Evolutionary conservation across 139 green algal species (phyloP), one percentile per base, ranked within the genome.

Genomic region (Spirogloea muscicola): DNA sequence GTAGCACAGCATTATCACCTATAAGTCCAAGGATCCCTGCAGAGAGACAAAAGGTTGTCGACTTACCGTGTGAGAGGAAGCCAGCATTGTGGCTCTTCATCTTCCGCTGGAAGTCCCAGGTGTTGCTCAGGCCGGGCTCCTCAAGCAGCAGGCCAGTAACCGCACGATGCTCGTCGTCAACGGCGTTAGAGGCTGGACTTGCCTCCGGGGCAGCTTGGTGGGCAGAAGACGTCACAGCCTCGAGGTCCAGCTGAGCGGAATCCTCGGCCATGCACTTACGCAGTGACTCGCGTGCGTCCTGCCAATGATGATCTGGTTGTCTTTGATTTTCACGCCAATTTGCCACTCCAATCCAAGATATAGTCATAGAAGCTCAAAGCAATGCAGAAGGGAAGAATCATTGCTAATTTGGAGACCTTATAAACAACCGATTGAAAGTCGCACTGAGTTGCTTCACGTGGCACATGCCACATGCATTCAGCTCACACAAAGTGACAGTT

Each of bases 41-140:
- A 5, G 52, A 62, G 7, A 62, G 40, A 62, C 7, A 7, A 31
- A n/a, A 31, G 31, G 37, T n/a, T n/a, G n/a, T n/a, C n/a, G n/a
- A n/a, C n/a, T n/a, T n/a, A n/a, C n/a, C n/a, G n/a, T n/a, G n/a
- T n/a, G n/a, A n/a, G n/a, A n/a, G n/a, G n/a, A n/a, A n/a, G 52
- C 6, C 18, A 33, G 52, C 38, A 62, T 31, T 7, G 7, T 62
- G 52, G 59, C 70, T 46, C 31, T 68, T 27, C 48, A 90, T 81
- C 80, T 90, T 90, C 13, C 82, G 72, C 81, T 91, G 86, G 42
- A 89, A 89, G 44, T 82, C 86, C 69, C 10, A 18, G 16, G 33
- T 64, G 6, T 7, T 42, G 18, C n/a, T n/a, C n/a, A n/a, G n/a
- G n/a, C 1, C 46, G 33, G 4, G 21, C 62, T 48, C 34, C 68